Conservation (phyloP, 441 rosid genomes). For the Cnidoscolus chayamansa region DNA sequence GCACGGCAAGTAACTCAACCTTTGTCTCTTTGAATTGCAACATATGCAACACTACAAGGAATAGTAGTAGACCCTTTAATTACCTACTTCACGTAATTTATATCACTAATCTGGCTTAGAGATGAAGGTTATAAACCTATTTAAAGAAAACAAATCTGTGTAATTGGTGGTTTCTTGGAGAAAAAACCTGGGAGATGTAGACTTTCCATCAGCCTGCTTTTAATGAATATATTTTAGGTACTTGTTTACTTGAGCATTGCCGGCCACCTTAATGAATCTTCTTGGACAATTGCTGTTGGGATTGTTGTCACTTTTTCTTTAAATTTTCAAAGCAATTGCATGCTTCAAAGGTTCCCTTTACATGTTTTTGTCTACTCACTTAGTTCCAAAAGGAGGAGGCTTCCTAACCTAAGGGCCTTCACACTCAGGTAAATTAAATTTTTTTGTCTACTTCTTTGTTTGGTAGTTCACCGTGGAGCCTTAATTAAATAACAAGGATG, state of each 20-base stretch:
- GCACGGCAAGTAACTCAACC: conserved; percentile 4
- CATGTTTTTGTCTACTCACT: not conserved
- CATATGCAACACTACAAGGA: not conserved
- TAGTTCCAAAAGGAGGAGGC: too few relatives aligned
- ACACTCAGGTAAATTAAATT: too few relatives aligned
- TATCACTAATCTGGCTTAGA: too few relatives aligned
- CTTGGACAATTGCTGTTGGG: not conserved
- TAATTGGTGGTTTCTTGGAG: too few relatives aligned
- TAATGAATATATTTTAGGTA: too few relatives aligned
- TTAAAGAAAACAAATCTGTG: too few relatives aligned
- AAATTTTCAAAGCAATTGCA: not conserved
- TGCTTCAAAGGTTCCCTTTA: not conserved
- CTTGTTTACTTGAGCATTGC: not conserved
- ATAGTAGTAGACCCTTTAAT: not conserved
- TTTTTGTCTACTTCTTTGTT: not conserved
- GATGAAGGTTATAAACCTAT: too few relatives aligned
- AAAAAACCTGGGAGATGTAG: too few relatives aligned
- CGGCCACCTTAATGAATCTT: not conserved
- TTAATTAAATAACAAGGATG: too few relatives aligned
- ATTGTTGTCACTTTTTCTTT: not conserved
- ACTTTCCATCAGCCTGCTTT: too few relatives aligned
- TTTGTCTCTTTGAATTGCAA: not conserved
- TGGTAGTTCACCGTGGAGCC: not conserved
- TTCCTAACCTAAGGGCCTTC: too few relatives aligned
- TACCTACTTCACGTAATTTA: too few relatives aligned